Base-by-base conservation (phyloP, 805 yeast species). In the Wickerhamomyces bisporus region DNA sequence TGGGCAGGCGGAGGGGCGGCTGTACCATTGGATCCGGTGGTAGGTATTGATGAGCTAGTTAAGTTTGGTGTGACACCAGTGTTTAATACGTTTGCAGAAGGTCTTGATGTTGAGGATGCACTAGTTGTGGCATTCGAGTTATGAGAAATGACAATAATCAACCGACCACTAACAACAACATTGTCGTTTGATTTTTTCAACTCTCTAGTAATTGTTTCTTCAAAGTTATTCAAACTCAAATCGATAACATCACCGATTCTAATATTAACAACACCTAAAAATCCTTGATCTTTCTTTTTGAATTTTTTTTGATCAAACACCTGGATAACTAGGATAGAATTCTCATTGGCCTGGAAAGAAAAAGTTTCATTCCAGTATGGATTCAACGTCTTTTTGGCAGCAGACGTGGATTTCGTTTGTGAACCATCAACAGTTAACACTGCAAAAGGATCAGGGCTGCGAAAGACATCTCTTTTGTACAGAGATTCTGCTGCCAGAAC, bases 341-440 rank as follows among this genome's bases (percentile, higher is more conserved):
- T 83, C 53, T 85, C 95, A 35, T 70, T 75, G 29, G 81, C 84
- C 38, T 73, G 74, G 62, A 93, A 88, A 39, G 76, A 75, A 56
- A 91, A 93, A 2, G 84, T 68, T 63, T 93, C 96, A 64, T 93
- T 89, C 99, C 99, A 93, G 64, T 89, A 93, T 10, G 99, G 99
- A 55, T 93, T 87, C 50, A 91, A 68, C 3, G 98, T 93, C 64
- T 86, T 88, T 56, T 87, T 86, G 23, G 94, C 93, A 26, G 95
- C 93, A 35, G 87, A 79, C 2, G 99, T 93, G 15, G 96, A 84
- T 57, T 87, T 87, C 2, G 98, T 93, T 59, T 93, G 98, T 16
- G 86, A 80, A 4, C 98, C 98, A 61, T 93, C 98, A n/a, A 93
- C 89, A 11, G 98, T 91, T 45, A 93, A 69, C 26, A 93, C 98